Base-by-base conservation (phyloP, 805 yeast species). In the Zygoascus flipseniorum region DNA sequence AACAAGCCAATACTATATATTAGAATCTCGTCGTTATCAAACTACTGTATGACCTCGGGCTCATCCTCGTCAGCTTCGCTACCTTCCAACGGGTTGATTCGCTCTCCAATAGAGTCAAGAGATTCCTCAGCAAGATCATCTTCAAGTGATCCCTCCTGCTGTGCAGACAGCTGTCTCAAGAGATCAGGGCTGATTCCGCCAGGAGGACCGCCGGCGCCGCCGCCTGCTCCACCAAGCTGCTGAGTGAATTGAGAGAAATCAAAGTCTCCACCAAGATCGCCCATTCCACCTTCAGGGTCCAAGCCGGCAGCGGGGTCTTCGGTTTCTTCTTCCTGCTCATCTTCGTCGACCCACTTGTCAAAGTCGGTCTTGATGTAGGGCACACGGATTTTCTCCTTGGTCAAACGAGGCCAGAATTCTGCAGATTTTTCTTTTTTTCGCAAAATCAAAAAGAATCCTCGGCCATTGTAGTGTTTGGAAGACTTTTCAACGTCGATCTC, bases 261-360 rank as follows among this genome's bases (percentile, higher is more conserved):
- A 59, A 67, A 54, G 35, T 69, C 73, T 31, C 62, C 69, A 52
- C 56, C 65, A 63, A 63, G 60, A 54, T 69, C 75, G 19, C 65
- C 69, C 56, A 66, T 57, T 32, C 70, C 74, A 23, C 69, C 69
- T 60, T 64, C 60, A 4, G 63, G 71, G 57, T 70, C 49, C 8
- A 31, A 10, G 11, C 39, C 41, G 23, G 23, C 41, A n/a, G 43
- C 52, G 14, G 35, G 39, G 16, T 19, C 77, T 43, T 76, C 84
- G 10, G 74, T 76, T 50, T 70, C 74, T 54, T 82, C 90, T 43
- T 88, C 89, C 72, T 92, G 99, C 72, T 92, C 99, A 67, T 92
- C 99, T 74, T 92, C 98, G 67, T 92, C 99, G 43, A 87, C 96
- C 99, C 99, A 92, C 70, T 84, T 87, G 74, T 90, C 96, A 66